Base-by-base conservation (phyloP, 2,329 filamentous ascomycete species). In the Thelonectria olida region DNA sequence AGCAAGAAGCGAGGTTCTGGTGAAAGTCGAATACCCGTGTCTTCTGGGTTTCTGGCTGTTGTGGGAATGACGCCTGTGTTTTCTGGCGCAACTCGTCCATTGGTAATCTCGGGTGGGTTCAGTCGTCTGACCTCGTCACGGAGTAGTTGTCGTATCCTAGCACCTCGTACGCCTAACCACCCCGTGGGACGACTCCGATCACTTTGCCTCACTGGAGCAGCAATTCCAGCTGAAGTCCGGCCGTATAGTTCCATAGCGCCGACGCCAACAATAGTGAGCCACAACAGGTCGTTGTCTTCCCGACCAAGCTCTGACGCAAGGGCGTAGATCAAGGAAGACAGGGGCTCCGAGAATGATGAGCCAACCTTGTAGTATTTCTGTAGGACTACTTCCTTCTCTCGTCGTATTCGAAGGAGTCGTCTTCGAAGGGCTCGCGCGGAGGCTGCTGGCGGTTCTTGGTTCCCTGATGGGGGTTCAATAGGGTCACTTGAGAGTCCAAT, bases 211-310 rank as follows among this genome's bases (percentile, higher is more conserved):
- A 85, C 80, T 1, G 85, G 81, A 2, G 88, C 84, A 17, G 91
- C 90, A 27, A 96, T 84, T 22, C 93, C 93, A 12, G 92, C 90
- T 44, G 92, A 92, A 19, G 92, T 95, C 57, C 92, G 89, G 15
- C 94, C 94, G 67, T 96, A 97, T 1, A 97, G 85, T 74, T 97
- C 94, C 78, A 97, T 90, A 15, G 93, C 97, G n/a, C 92, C 93
- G 34, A 97, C 92, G 6, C 96, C 96, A 23, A 99, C 92, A 72
- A 98, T 97, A 6, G 93, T 89, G 60, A 97, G 85, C 96, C 96
- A 99, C 13, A 99, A 84, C 20, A 98, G 83, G 71, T 99, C 94
- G 71, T 98, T 99, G 76, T 98, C 95, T 82, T 98, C 96, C 54
- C 94, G 91, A 64, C 96, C 96, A 7, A 99, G 87, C 73, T 98